phyloP scores from a whole-genome alignment of 805 yeast genomes.

The Ascoidea rubescens region DNA sequence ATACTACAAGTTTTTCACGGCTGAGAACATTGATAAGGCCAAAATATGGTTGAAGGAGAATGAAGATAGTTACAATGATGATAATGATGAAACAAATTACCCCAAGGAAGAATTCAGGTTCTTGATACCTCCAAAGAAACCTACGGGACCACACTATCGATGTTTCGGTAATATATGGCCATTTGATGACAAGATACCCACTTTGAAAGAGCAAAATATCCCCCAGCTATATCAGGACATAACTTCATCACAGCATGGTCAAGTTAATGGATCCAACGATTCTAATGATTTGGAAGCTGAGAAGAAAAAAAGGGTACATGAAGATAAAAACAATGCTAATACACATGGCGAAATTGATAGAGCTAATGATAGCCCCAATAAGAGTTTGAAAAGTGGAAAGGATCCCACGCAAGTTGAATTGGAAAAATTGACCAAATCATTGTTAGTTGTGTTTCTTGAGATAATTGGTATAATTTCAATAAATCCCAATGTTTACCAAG shows the following conservation, averaged over 20 bases:
- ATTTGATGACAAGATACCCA: slow-evolving; percentile 55
- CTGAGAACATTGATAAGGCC: slow-evolving; percentile 41
- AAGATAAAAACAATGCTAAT: slow-evolving; percentile 35
- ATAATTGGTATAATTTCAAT: slow-evolving; percentile 64
- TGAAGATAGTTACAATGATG: slow-evolving; percentile 10
- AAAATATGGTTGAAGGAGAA: slow-evolving; percentile 14
- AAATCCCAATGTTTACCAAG: slow-evolving; percentile 50
- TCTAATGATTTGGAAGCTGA: slow-evolving; percentile 11
- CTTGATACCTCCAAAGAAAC: slow-evolving; percentile 51
- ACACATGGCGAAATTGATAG: slow-evolving; percentile 39
- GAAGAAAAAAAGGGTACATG: slow-evolving; percentile 23
- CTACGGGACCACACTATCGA: slow-evolving; percentile 53
- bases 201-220: slow-evolving; percentile 65
- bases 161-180: slow-evolving; percentile 91
- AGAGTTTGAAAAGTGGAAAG: slow-evolving; percentile 22
- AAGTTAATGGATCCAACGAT: slow-evolving; percentile 13
- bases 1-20: slow-evolving; percentile 58
- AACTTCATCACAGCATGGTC: slow-evolving; percentile 10
- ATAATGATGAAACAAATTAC: slow-evolving; percentile 17
- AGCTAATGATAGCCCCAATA: slow-evolving; percentile 26
- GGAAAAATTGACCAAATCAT: slow-evolving; percentile 65
- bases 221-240: slow-evolving; percentile 45
- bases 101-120: slow-evolving; percentile 37
- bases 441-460: slow-evolving; percentile 69
- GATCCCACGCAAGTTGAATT: slow-evolving; percentile 40